Conservation (phyloP, 768 basidiomycete genomes). For the Nidularia pulvinata region DNA sequence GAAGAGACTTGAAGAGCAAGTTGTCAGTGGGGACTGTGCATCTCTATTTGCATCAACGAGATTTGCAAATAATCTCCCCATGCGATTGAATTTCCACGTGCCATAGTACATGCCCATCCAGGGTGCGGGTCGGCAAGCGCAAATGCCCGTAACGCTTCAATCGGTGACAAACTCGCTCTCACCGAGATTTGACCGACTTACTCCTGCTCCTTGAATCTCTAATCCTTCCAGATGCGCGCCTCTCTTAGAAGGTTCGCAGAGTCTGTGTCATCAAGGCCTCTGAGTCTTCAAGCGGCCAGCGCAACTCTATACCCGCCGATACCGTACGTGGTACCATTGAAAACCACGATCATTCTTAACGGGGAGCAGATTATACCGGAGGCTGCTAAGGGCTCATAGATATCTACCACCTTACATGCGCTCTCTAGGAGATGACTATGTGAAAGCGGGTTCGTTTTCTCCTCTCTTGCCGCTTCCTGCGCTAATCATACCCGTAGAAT, state of each 20-base stretch:
- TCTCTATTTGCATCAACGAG: too few relatives aligned
- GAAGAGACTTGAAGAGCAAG: too few relatives aligned
- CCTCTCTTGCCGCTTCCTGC: not conserved
- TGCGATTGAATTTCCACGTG: too few relatives aligned
- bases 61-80: too few relatives aligned
- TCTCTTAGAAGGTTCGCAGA: slow-evolving; percentile 49
- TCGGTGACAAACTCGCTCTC: too few relatives aligned
- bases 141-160: too few relatives aligned
- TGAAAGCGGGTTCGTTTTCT: slow-evolving; percentile 64
- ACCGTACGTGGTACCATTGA: slow-evolving; percentile 54
- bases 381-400: slow-evolving; percentile 79
- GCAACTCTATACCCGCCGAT: slow-evolving; percentile 78
- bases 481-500: slow-evolving; percentile 51
- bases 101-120: too few relatives aligned
- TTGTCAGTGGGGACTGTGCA: too few relatives aligned
- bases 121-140: too few relatives aligned
- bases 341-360: not conserved
- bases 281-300: slow-evolving; percentile 63
- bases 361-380: slow-evolving; percentile 68
- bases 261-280: slow-evolving; percentile 53
- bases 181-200: too few relatives aligned
- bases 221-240: slow-evolving; percentile 28
- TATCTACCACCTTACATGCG: slow-evolving; percentile 77
- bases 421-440: slow-evolving; percentile 81
- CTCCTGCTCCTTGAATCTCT: not conserved